Base-by-base conservation (phyloP, 2,329 filamentous ascomycete genomes). In the Penicillium vulpinum region DNA sequence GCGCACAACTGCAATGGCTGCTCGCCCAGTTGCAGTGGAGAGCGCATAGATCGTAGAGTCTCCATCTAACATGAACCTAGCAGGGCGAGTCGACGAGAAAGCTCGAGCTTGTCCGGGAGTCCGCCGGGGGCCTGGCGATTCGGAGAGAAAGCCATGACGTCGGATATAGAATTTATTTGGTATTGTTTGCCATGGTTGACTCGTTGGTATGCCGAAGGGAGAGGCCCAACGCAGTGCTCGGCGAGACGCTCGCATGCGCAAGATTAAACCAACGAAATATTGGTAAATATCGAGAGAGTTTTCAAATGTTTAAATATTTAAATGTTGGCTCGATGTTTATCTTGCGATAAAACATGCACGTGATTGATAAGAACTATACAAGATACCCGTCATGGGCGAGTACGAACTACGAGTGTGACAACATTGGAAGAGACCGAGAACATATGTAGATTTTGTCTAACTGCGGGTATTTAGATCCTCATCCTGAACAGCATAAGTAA, bases 1-100 rank as follows among this genome's bases (percentile, higher is more conserved):
- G 15, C 94, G 86, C 51, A 97, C 86, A 35, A 97, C 87, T 2
- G 93, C 93, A 71, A 99, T 96, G 1, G 92, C 94, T 41, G 91
- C 92, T 70, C 87, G 87, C 1, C 93, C 94, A 11, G 88, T 80
- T 0, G 91, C 91, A 0, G 92, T 95, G 0, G 93, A 97, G 0
- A 97, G 78, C 0, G 94, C 94, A 73, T 96, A 97, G 51, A 99
- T 96, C 1, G 93, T 97, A 4, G 73, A 71, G 13, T 75, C 70
- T 2, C 60, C 61, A 51, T 71, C 67, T 31, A 68, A 47, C 50
- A 65, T 62, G 18, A 66, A 68, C 3, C 22, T 41, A 24, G n/a
- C 13, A 2, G 50, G 51, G 3, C 28, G 16, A 5, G 64, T 63
- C 4, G 53, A 62, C 11, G 67, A 70, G 50, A 74, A 73, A 15